phyloP scores from a whole-genome alignment of 1,139 yeast genomes.

The Petasospora rhodanensis region DNA sequence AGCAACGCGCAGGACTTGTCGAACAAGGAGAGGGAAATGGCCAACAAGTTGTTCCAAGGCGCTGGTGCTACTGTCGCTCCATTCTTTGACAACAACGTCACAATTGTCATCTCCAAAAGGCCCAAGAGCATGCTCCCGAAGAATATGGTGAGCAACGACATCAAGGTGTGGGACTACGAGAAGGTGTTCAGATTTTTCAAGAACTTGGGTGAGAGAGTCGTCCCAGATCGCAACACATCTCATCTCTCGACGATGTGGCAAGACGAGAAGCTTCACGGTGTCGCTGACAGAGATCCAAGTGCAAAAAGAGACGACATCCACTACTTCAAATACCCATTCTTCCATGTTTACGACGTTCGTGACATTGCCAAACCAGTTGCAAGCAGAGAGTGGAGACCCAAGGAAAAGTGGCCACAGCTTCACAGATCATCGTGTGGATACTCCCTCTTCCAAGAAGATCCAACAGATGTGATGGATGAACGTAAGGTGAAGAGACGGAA shows the following conservation, averaged over 20 bases:
- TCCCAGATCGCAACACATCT: conserved; percentile 10
- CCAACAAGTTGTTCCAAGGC: conserved; percentile 46
- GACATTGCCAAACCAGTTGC: conserved; percentile 81
- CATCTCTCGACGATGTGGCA: conserved; percentile 62
- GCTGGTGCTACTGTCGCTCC: conserved; percentile 66
- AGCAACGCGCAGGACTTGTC: conserved; percentile 45
- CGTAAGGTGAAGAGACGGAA: conserved; percentile 32
- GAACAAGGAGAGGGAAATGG: conserved; percentile 48
- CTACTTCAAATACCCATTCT: conserved; percentile 71
- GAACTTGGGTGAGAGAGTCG: conserved; percentile 52
- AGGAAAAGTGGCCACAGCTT: conserved; percentile 33
- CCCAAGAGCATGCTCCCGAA: conserved; percentile 30
- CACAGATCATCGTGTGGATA: conserved; percentile 37
- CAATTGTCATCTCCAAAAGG: conserved; percentile 76
- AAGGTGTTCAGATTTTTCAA: conserved; percentile 78
- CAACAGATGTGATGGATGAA: conserved; percentile 25
- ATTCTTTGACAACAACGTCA: conserved; percentile 74
- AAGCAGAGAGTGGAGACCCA: conserved; percentile 67
- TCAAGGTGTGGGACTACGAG: conserved; percentile 86
- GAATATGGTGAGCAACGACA: conserved; percentile 54
- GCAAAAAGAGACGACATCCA: conserved; percentile 82
- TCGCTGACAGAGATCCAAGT: conserved; percentile 83
- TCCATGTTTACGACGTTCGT: conserved; percentile 76
- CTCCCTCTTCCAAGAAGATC: conserved; percentile 32
- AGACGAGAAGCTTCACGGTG: conserved; percentile 82